Conservation (phyloP, 2,329 filamentous ascomycete genomes). For the Colletotrichum lupini region DNA sequence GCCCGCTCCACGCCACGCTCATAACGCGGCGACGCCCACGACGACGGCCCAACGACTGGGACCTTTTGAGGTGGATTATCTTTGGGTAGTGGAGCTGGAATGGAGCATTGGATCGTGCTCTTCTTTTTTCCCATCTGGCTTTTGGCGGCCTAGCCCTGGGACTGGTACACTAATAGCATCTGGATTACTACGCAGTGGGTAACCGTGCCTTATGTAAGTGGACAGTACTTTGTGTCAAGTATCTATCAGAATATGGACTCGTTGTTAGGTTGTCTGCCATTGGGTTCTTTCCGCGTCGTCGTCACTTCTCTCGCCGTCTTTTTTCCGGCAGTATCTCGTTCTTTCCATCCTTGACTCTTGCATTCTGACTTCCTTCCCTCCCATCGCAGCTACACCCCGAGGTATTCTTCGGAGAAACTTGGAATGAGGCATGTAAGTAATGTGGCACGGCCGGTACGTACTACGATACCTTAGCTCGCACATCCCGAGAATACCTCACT, state of each 20-base stretch:
- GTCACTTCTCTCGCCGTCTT: neutral
- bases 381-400: neutral
- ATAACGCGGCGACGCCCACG: neutral
- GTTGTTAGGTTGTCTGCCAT: no score
- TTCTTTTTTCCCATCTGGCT: neutral
- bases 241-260: neutral
- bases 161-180: neutral
- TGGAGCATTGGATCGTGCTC: neutral
- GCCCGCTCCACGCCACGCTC: neutral
- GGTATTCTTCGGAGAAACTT: neutral
- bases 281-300: neutral
- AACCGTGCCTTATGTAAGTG: neutral
- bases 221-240: neutral
- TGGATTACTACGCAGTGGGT: neutral
- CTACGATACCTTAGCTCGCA: neutral
- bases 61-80: neutral
- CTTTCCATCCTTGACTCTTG: neutral
- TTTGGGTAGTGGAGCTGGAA: neutral
- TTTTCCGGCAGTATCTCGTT: neutral
- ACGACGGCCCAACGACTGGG: no score
- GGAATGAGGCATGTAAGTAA: neutral
- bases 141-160: no score
- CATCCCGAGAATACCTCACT: neutral
- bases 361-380: neutral
- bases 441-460: neutral